phyloP scores from a whole-genome alignment of 2,329 filamentous ascomycete genomes.

The Aspergillus flavus region DNA sequence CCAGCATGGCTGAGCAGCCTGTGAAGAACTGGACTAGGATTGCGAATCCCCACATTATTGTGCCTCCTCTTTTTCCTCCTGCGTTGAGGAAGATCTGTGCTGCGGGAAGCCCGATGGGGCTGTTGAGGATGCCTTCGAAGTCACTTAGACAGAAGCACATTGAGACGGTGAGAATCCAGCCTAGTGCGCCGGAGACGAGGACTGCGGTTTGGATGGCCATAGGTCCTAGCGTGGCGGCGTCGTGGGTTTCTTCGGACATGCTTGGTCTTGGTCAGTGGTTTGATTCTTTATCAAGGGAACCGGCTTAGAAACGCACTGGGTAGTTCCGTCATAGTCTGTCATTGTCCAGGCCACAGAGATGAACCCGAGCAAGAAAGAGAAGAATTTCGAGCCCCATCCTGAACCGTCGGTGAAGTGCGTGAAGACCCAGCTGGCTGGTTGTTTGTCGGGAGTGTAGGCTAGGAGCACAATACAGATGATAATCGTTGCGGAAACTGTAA shows the following conservation, averaged over 20 bases:
- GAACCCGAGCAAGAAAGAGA: slow-evolving; percentile 64
- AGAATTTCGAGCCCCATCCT: slow-evolving; percentile 62
- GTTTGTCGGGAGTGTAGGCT: slow-evolving; percentile 61
- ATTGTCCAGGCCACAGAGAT: slow-evolving; percentile 56
- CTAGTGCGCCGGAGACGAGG: slow-evolving; percentile 61
- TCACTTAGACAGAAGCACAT: slow-evolving; percentile 66
- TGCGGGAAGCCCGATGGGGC: slow-evolving; percentile 63
- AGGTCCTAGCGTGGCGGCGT: slow-evolving; percentile 63
- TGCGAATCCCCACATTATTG: slow-evolving; percentile 63
- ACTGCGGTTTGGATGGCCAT: slow-evolving; percentile 62
- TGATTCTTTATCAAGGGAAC: neutral
- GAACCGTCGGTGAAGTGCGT: slow-evolving; percentile 63
- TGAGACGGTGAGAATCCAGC: slow-evolving; percentile 65
- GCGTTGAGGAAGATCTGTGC: slow-evolving; percentile 64
- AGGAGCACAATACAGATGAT: slow-evolving; percentile 62
- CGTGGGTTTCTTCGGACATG: slow-evolving; percentile 69
- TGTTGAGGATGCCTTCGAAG: slow-evolving; percentile 57
- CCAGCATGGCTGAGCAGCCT: slow-evolving; percentile 65
- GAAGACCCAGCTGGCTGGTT: slow-evolving; percentile 63
- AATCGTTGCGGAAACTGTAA: slow-evolving; percentile 59
- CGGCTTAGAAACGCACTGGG: slow-evolving; percentile 52
- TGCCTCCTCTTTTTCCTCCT: slow-evolving; percentile 58
- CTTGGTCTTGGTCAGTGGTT: slow-evolving; percentile 28
- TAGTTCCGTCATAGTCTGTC: slow-evolving; percentile 70
- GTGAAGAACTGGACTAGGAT: slow-evolving; percentile 68